phyloP scores from a whole-genome alignment of 345 rosid species.

The Citrus trifoliata region DNA sequence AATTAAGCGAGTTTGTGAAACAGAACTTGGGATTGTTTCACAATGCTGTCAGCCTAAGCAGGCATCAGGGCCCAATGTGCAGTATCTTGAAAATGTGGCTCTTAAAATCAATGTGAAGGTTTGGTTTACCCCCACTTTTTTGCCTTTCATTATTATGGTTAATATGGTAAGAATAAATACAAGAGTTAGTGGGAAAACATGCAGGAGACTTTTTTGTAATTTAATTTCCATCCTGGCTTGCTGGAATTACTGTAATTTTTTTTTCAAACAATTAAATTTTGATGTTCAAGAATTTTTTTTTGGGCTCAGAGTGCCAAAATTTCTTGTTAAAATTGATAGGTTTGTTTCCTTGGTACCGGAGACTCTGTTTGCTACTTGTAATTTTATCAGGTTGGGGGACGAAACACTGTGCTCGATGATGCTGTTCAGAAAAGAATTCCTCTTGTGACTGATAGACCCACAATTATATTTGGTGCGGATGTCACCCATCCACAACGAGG shows the following conservation, averaged over 20 bases:
- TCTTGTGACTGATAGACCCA: slow-evolving; percentile 45
- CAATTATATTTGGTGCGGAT: slow-evolving; percentile 82
- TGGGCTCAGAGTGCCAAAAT: neutral
- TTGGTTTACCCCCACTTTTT: neutral
- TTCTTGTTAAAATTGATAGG: neutral
- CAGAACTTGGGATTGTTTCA: slow-evolving; percentile 68
- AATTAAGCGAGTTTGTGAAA: slow-evolving; percentile 69
- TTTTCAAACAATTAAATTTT: neutral
- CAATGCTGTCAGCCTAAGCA: slow-evolving; percentile 69
- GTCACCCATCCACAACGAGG: slow-evolving; percentile 80
- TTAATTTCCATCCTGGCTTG: neutral
- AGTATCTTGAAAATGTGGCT: slow-evolving; percentile 60
- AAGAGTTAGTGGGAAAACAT: neutral
- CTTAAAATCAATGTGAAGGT: slow-evolving; percentile 90
- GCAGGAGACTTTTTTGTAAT: neutral
- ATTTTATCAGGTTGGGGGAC: slow-evolving; percentile 58
- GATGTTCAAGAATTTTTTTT: neutral
- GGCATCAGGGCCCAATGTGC: slow-evolving; percentile 30
- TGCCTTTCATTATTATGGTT: neutral
- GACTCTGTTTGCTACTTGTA: neutral
- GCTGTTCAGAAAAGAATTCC: slow-evolving; percentile 53
- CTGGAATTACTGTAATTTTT: neutral
- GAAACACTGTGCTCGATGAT: slow-evolving; percentile 61
- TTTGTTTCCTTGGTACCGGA: neutral
- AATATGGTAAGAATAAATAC: neutral